Evolutionary conservation across 139 green algal genomes (phyloP).

Genomic region (Coccomyxa sp.): DNA sequence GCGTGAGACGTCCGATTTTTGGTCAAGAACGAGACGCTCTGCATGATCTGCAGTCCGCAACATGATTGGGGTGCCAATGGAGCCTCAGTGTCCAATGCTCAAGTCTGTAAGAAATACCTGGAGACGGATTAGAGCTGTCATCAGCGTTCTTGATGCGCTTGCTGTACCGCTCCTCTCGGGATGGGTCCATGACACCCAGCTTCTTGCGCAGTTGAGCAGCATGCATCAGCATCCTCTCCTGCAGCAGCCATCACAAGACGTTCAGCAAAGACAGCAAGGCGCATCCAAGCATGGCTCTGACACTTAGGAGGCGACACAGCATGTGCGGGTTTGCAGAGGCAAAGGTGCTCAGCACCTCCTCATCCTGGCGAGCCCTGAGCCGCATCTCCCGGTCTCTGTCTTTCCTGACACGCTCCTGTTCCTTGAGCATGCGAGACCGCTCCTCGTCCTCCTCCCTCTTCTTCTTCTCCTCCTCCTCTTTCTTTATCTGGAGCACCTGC

Average conservation of each 20-base stretch:
- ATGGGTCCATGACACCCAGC: constrained; percentile 6
- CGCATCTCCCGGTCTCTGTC: background rate
- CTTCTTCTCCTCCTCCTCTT: constrained; percentile 39
- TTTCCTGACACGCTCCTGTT: constrained; percentile 15
- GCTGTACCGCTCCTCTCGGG: constrained; percentile 10
- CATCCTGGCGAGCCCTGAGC: background rate
- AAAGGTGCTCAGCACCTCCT: background rate
- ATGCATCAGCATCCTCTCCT: background rate
- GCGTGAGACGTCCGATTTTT: no score
- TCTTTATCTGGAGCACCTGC: constrained; percentile 26
- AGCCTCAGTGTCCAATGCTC: no score
- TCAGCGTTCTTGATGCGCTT: background rate
- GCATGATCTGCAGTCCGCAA: no score
- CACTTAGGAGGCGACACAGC: no score
- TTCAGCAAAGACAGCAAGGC: no score
- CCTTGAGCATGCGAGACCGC: constrained; percentile 5
- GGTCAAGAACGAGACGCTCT: no score
- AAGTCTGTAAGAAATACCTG: background rate
- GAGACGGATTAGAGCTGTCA: background rate
- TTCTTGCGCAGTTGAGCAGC: constrained; percentile 2
- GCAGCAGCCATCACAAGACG: background rate
- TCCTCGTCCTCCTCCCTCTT: constrained; percentile 16
- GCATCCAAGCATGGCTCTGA: no score
- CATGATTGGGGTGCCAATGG: no score
- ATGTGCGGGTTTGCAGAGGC: no score